Percentiles rank a stretch among this genome's conserved stretches.
Evolutionary conservation across 2,329 filamentous ascomycete species (phyloP).

Genomic region (Apiospora kogelbergensis): DNA sequence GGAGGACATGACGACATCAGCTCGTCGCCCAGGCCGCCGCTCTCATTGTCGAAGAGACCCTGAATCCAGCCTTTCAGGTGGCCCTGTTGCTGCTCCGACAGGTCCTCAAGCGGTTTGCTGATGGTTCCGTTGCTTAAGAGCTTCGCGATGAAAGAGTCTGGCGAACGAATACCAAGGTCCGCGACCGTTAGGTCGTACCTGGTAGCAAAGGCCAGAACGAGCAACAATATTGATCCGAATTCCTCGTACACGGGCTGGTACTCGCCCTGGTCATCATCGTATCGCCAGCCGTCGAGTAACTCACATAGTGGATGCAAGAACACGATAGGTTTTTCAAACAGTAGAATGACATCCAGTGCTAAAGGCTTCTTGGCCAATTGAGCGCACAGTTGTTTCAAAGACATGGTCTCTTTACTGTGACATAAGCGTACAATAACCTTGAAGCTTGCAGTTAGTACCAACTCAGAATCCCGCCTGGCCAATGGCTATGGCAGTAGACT

Average conservation of each 20-base stretch:
- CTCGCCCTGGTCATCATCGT: conserved; percentile 81
- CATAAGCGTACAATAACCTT: conserved; percentile 70
- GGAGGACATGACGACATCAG: conserved; percentile 80
- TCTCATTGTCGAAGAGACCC: conserved; percentile 74
- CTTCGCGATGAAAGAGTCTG: conserved; percentile 68
- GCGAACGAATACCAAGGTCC: conserved; percentile 61
- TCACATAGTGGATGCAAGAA: conserved; percentile 73
- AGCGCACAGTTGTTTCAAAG: conserved; percentile 72
- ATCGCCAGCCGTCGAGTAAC: conserved; percentile 75
- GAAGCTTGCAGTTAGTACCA: not conserved
- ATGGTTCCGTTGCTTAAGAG: conserved; percentile 61
- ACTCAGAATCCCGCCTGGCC: not conserved
- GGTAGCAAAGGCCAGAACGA: conserved; percentile 73
- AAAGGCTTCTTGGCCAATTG: conserved; percentile 71
- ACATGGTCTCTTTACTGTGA: conserved; percentile 73
- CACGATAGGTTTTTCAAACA: conserved; percentile 70
- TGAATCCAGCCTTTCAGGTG: conserved; percentile 75
- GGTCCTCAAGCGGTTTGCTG: conserved; percentile 55
- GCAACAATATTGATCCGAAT: conserved; percentile 73
- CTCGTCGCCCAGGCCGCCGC: conserved; percentile 73
- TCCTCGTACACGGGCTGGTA: conserved; percentile 87
- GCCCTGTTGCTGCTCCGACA: conserved; percentile 63
- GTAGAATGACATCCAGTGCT: conserved; percentile 71
- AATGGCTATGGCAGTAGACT: conserved; percentile 2
- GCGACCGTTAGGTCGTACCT: conserved; percentile 66